These are phyloP conservation scores for Tricholoma furcatifolium DNA, from an alignment of 768 basidiomycete species.

Conservation along the genomic window DNA sequence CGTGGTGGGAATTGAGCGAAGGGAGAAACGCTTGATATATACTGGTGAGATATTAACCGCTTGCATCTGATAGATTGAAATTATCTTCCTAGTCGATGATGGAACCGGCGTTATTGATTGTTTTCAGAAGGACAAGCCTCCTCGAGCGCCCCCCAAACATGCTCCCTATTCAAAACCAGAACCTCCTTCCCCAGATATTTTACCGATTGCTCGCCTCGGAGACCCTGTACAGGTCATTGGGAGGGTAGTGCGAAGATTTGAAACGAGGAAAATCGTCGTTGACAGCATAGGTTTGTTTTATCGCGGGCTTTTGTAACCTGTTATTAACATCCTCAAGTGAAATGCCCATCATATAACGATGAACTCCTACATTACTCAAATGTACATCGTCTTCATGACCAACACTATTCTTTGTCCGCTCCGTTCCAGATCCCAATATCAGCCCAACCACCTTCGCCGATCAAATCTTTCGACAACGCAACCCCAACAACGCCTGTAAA, in stretches of 20 bases:
- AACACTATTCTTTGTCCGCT: slow-evolving; percentile 44
- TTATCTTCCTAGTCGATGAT: slow-evolving; percentile 59
- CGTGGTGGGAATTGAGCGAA: slow-evolving; percentile 59
- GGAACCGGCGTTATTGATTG: slow-evolving; percentile 76
- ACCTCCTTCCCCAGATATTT: slow-evolving; percentile 16
- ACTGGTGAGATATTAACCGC: slow-evolving; percentile 37
- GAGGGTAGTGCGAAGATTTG: slow-evolving; percentile 36
- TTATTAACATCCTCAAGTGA: slow-evolving; percentile 27
- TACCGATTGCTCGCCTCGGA: slow-evolving; percentile 45
- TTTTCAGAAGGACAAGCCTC: slow-evolving; percentile 33
- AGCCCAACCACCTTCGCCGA: slow-evolving; percentile 9
- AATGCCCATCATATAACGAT: slow-evolving; percentile 51
- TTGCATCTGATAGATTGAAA: neutral
- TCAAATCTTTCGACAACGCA: neutral
- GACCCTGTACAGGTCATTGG: slow-evolving; percentile 47
- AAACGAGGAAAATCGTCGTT: slow-evolving; percentile 45
- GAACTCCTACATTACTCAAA: slow-evolving; percentile 56
- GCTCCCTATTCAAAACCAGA: slow-evolving; percentile 12
- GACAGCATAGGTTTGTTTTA: slow-evolving; percentile 46
- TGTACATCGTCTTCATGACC: slow-evolving; percentile 53
- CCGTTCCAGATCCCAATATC: slow-evolving; percentile 49
- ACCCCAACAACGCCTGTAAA: slow-evolving; percentile 9
- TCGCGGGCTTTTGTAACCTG: neutral
- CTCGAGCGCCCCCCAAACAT: neutral
- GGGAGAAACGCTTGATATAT: slow-evolving; percentile 61